Percentiles rank a stretch among this genome's conserved stretches.
Evolutionary conservation across 371 early-diverging fungal species (phyloP).

Genomic region (Mortierella polycephala): DNA sequence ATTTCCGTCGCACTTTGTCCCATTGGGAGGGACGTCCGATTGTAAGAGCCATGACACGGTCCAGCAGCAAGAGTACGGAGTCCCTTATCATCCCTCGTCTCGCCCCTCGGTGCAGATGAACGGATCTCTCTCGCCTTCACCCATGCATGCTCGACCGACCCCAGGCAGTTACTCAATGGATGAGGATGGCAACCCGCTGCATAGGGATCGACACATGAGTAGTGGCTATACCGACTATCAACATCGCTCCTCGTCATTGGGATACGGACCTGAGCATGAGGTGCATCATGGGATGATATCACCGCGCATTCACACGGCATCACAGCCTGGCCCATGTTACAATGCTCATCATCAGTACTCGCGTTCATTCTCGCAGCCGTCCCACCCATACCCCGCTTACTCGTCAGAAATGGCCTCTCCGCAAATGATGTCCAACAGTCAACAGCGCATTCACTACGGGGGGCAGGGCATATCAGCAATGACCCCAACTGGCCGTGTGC

Average conservation of each 20-base stretch:
- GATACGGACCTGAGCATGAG: conserved; percentile 1
- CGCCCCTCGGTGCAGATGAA: background rate
- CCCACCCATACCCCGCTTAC: conserved; percentile 3
- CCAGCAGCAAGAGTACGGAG: too few relatives aligned
- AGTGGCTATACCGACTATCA: background rate
- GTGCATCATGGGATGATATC: conserved; percentile 6
- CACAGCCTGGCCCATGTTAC: background rate
- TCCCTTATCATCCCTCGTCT: background rate
- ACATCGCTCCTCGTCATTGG: conserved; percentile 28
- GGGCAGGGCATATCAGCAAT: background rate
- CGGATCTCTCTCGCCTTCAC: conserved; percentile 12
- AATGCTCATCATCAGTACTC: conserved; percentile 14
- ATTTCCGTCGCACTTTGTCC: conserved; percentile 34
- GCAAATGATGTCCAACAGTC: conserved; percentile 6
- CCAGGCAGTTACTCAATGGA: conserved; percentile 23
- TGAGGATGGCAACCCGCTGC: conserved; percentile 15
- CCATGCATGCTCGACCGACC: conserved; percentile 8
- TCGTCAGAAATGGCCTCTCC: conserved; percentile 1
- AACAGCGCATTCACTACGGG: conserved; percentile 3
- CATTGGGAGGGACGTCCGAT: conserved; percentile 5
- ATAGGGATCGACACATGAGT: background rate
- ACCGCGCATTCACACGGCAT: conserved; percentile 5
- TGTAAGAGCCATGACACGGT: background rate
- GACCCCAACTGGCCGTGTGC: background rate
- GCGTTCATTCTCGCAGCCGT: conserved; percentile 24